A percentile compares a stretch with the other conserved stretches of the same genome.
Conservation (phyloP, 768 basidiomycete species). For the Amanita brunnescens region DNA sequence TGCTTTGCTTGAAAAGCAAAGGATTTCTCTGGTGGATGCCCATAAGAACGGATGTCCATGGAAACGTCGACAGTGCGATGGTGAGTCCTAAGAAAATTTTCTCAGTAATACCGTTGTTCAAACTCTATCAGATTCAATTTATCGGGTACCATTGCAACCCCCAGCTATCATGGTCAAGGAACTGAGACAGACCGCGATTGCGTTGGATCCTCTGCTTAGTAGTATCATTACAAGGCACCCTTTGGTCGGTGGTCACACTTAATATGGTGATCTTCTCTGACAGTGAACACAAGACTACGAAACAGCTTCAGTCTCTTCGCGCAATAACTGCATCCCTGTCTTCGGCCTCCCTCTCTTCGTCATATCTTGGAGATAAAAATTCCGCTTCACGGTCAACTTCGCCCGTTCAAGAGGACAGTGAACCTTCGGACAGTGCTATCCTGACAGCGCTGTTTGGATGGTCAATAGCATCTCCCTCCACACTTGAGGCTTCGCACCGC, state of each 20-base stretch:
- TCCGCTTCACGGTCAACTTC: constrained; percentile 8
- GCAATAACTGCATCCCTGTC: constrained; percentile 16
- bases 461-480: constrained; percentile 29
- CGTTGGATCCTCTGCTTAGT: constrained; percentile 43
- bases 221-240: constrained; percentile 63
- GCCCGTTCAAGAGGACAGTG: constrained; percentile 8
- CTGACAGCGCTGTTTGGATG: constrained; percentile 45
- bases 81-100: constrained; percentile 29
- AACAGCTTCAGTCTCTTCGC: constrained; percentile 45
- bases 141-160: constrained; percentile 64
- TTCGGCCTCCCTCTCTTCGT: constrained; percentile 1
- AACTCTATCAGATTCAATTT: constrained; percentile 45
- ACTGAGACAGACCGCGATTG: constrained; percentile 45
- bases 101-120: not conserved
- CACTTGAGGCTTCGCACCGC: constrained; percentile 20
- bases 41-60: constrained; percentile 84
- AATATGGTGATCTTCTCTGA: constrained; percentile 3
- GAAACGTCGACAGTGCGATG: constrained; percentile 73
- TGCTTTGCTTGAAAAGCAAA: constrained; percentile 67
- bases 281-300: constrained; percentile 36
- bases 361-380: constrained; percentile 12
- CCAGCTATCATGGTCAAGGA: constrained; percentile 55
- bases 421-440: constrained; percentile 32
- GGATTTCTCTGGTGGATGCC: constrained; percentile 48
- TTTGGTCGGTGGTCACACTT: constrained; percentile 39